Evolutionary conservation across 2,329 filamentous ascomycete species (phyloP).

Genomic region (Hymenoscyphus salicellus): DNA sequence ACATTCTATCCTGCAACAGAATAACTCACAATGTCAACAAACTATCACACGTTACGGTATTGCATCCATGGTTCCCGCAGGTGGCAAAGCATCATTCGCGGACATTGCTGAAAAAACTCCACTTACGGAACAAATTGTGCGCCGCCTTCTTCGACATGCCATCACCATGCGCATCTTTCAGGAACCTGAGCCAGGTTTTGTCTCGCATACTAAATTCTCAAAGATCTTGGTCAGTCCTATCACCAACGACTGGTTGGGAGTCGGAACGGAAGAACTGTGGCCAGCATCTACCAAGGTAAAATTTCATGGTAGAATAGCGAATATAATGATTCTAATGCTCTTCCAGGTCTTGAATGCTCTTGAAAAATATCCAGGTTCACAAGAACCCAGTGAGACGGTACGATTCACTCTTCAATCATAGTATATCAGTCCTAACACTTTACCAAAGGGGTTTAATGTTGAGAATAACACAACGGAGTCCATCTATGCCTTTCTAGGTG

Average conservation of each 20-base stretch:
- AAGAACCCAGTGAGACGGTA: neutral
- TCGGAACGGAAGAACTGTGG: neutral
- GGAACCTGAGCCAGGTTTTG: neutral
- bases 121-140: neutral
- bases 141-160: neutral
- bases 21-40: neutral
- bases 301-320: neutral
- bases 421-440: too few relatives aligned
- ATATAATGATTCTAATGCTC: neutral
- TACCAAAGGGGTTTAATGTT: neutral
- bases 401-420: too few relatives aligned
- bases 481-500: neutral
- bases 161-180: neutral
- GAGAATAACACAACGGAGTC: neutral
- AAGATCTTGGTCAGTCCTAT: neutral
- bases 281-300: neutral
- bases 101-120: neutral
- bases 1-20: neutral
- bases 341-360: neutral
- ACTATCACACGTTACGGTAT: neutral
- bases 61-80: neutral
- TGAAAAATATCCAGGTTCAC: neutral
- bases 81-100: neutral
- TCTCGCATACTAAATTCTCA: neutral
- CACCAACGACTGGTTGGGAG: neutral